Evolutionary conservation across 139 green algal genomes (phyloP), one percentile per base, ranked within the genome.

Genomic region (Protoeuglena noctilucae): DNA sequence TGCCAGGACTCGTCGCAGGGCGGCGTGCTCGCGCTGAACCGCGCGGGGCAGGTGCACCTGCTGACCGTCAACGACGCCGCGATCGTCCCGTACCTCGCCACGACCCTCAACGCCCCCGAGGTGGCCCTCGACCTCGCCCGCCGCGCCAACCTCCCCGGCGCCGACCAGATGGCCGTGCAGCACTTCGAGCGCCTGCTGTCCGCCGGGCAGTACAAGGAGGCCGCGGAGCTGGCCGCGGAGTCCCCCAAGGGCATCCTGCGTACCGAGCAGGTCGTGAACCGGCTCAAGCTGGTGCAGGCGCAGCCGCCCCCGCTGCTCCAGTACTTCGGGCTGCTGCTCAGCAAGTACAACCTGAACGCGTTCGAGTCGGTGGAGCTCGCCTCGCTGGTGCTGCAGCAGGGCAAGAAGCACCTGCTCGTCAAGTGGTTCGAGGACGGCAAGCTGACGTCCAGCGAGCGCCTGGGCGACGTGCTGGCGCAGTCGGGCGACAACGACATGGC

Each of bases 381-480:
- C 21, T 69, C 70, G 61, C 79, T 99, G 50, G 91, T 97, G 45
- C 69, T 99, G 56, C 64, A 57, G 48, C 92, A 99, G 68, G 94
- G 94, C 77, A 97, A 97, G 81, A 96, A 97, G 76, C 83, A 93
- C 28, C 77, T 99, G 61, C 72, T 99, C 28, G 81, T 86, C 62
- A 94, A 91, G 73, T 99, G 92, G 92, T 84, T 89, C 68, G 49
- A 49, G 26, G 72, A 80, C 40, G 77, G 85, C 71, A 98, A 99
- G 81, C 78, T 99, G 53, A 72, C 88, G 63, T 79, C 83, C 28
- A 85, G 73, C 56, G 92, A 99, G 72, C 81, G 93, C 70, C 76
- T 99, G 48, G 92, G 92, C 16, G 92, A 99, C 64, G 59, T 96
- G 43, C 69, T 98, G 57, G 83, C 71, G 55, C 61, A 48, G 7